A percentile compares a stretch with the other conserved stretches of the same genome.
Conservation (phyloP, 1,284 basidiomycete genomes). For the Trichosporon ovoides region DNA sequence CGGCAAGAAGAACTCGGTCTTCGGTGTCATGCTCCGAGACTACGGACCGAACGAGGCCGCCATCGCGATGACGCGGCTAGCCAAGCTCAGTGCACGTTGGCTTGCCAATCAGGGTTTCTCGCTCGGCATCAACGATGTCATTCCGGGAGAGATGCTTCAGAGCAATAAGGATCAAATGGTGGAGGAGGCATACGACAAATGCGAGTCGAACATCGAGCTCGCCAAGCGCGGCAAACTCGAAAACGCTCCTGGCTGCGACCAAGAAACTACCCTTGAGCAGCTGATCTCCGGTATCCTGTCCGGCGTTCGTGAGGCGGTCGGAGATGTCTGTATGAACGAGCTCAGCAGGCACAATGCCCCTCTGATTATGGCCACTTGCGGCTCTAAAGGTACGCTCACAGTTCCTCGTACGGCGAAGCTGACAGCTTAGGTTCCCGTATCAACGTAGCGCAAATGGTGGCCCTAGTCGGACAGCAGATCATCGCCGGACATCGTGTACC, state of each 20-base stretch:
- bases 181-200: slow-evolving; percentile 81
- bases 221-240: slow-evolving; percentile 91
- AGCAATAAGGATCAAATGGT: slow-evolving; percentile 81
- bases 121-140: slow-evolving; percentile 97
- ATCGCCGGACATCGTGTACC: slow-evolving; percentile 97
- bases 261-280: slow-evolving; percentile 94
- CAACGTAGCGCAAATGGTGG: slow-evolving; percentile 99
- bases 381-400: slow-evolving; percentile 77
- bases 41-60: slow-evolving; percentile 94
- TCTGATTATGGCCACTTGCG: slow-evolving; percentile 98
- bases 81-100: slow-evolving; percentile 93
- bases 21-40: slow-evolving; percentile 95
- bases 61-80: slow-evolving; percentile 89
- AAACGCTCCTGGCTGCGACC: slow-evolving; percentile 93
- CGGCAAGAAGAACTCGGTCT: slow-evolving; percentile 99
- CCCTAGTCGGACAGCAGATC: slow-evolving; percentile 99
- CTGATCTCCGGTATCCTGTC: slow-evolving; percentile 90
- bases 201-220: slow-evolving; percentile 76
- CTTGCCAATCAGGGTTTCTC: slow-evolving; percentile 97
- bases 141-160: slow-evolving; percentile 79
- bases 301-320: slow-evolving; percentile 90
- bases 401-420: slow-evolving; percentile 3
- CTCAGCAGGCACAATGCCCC: slow-evolving; percentile 94
- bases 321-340: slow-evolving; percentile 97
- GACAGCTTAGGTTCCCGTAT: slow-evolving; percentile 77